Percentiles rank a stretch among this genome's conserved stretches.
Conservation (phyloP, 148 eudicot genomes). For the Dianthus caryophyllus region DNA sequence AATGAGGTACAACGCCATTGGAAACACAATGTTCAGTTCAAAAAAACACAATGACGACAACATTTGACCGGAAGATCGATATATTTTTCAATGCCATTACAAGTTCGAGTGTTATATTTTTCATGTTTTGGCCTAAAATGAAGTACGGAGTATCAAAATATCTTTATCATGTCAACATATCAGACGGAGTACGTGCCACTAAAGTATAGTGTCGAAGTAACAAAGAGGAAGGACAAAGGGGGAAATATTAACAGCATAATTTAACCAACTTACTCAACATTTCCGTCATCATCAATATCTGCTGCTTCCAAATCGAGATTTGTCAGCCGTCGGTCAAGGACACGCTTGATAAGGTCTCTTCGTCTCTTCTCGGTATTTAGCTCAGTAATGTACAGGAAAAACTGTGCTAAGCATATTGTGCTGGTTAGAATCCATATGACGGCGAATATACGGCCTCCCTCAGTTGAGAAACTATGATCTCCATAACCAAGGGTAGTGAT, state of each 20-base stretch:
- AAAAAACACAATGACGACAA: background rate
- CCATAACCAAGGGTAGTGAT: constrained; percentile 93
- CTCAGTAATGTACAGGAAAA: constrained; percentile 80
- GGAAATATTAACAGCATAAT: background rate
- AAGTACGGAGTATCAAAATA: no score
- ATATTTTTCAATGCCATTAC: no score
- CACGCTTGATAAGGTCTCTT: constrained; percentile 39
- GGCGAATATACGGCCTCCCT: constrained; percentile 75
- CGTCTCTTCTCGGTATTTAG: constrained; percentile 58
- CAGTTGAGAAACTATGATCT: constrained; percentile 74
- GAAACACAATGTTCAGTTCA: background rate
- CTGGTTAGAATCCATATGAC: constrained; percentile 73
- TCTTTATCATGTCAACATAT: no score
- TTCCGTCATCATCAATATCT: constrained; percentile 77
- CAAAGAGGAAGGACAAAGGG: background rate
- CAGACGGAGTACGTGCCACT: no score
- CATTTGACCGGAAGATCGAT: background rate
- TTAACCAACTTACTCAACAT: constrained; percentile 61
- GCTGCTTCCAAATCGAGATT: constrained; percentile 74
- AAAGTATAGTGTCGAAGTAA: background rate
- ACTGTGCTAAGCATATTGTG: constrained; percentile 68
- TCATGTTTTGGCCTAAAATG: no score
- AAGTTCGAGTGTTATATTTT: no score
- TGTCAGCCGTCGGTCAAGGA: constrained; percentile 58
- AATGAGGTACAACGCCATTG: background rate